Conservation (phyloP, 192 early-diverging fungal species). For the Pilobolus umbonatus region DNA sequence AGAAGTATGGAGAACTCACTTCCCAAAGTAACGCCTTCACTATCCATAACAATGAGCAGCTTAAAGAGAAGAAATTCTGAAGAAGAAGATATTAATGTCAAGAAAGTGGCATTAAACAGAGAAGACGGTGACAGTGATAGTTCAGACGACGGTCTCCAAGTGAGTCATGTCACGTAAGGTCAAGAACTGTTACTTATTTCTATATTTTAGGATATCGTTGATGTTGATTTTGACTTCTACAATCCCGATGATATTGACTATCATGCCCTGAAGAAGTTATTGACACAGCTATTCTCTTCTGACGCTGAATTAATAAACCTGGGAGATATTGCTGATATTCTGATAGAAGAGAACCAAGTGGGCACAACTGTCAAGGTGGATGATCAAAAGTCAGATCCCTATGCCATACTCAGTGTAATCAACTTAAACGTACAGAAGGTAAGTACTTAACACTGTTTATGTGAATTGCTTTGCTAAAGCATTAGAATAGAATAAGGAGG, state of each 20-base stretch:
- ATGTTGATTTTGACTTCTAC: constrained; percentile 97
- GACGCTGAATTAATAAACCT: constrained; percentile 73
- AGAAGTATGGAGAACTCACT: too few relatives aligned
- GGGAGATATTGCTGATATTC: constrained; percentile 76
- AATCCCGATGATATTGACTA: constrained; percentile 86
- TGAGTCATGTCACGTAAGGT: background rate
- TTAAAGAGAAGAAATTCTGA: constrained; percentile 20
- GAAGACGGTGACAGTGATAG: constrained; percentile 8
- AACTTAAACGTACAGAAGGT: constrained; percentile 63
- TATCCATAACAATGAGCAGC: too few relatives aligned
- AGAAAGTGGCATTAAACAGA: background rate
- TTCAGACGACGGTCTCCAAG: constrained; percentile 22
- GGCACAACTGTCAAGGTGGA: constrained; percentile 92
- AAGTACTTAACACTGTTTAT: background rate
- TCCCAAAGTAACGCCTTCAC: too few relatives aligned
- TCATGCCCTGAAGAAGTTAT: constrained; percentile 85
- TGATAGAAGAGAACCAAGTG: constrained; percentile 68
- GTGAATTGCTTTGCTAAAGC: background rate
- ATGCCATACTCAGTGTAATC: constrained; percentile 77
- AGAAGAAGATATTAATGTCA: constrained; percentile 8
- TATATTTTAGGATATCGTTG: constrained; percentile 52
- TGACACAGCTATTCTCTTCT: constrained; percentile 72
- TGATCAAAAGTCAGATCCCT: constrained; percentile 74
- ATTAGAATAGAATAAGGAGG: constrained; percentile 37
- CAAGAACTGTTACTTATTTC: background rate